Percentiles rank a stretch among this genome's conserved stretches.
phyloP scores from a whole-genome alignment of 148 eudicot genomes.

The Arbutus unedo region DNA sequence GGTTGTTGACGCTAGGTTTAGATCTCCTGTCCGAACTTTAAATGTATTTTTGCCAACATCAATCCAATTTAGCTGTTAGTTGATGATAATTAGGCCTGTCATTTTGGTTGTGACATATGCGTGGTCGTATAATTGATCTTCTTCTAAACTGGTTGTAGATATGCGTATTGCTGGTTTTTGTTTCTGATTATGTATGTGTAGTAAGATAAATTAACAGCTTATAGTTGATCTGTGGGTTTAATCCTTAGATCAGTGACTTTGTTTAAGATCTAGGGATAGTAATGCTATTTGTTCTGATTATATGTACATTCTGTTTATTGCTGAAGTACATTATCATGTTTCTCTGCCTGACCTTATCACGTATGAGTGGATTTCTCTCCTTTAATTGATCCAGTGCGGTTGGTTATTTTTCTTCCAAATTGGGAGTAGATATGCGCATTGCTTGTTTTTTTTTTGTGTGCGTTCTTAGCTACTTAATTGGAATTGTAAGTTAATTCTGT shows the following conservation, averaged over 20 bases:
- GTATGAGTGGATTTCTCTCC: constrained; percentile 75
- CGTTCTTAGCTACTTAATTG: neutral
- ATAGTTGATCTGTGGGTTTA: neutral
- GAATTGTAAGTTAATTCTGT: neutral
- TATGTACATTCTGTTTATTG: neutral
- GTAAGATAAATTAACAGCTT: neutral
- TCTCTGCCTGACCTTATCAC: constrained; percentile 5
- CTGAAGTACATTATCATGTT: constrained; percentile 9
- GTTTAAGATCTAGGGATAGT: neutral
- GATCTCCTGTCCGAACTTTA: constrained; percentile 12
- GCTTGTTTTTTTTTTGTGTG: neutral
- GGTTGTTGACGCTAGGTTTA: neutral
- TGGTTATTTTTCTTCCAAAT: neutral
- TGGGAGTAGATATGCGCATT: neutral
- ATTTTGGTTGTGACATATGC: neutral
- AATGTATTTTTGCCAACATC: neutral
- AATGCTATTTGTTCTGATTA: neutral
- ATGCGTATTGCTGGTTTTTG: neutral
- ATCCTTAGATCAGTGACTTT: neutral
- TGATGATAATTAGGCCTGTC: neutral
- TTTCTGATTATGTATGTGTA: neutral
- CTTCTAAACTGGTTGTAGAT: neutral
- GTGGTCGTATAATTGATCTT: neutral
- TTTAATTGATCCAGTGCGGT: constrained; percentile 21
- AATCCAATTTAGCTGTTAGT: constrained; percentile 9